phyloP scores from a whole-genome alignment of 2,329 filamentous ascomycete species.

The Talaromyces verruculosus region DNA sequence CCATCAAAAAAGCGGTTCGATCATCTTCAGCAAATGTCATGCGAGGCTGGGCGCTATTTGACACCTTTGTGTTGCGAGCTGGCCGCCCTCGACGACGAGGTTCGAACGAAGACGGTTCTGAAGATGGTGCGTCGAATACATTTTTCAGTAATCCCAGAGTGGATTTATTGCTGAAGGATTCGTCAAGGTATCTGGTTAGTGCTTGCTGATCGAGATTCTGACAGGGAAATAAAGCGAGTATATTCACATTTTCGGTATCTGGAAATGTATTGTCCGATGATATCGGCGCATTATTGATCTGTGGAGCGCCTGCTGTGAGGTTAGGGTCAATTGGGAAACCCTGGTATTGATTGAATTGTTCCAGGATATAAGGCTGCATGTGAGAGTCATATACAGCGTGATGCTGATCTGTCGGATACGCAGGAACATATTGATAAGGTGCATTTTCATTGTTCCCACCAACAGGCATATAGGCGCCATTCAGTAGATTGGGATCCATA shows the following conservation, averaged over 20 bases:
- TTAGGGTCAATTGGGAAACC: slow-evolving; percentile 22
- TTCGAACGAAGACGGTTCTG: slow-evolving; percentile 4
- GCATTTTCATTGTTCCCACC: not conserved
- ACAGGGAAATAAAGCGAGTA: slow-evolving; percentile 20
- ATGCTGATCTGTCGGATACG: slow-evolving; percentile 17
- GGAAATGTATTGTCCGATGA: not conserved
- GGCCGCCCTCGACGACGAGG: slow-evolving; percentile 12
- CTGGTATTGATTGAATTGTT: slow-evolving; percentile 19
- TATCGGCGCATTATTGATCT: not conserved
- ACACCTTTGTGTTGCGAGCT: slow-evolving; percentile 9
- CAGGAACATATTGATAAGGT: slow-evolving; percentile 10
- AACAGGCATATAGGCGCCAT: slow-evolving; percentile 11
- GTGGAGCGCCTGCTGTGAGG: slow-evolving; percentile 12
- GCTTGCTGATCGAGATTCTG: slow-evolving; percentile 8
- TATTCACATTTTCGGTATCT: slow-evolving; percentile 18
- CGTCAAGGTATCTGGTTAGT: slow-evolving; percentile 14
- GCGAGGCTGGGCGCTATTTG: slow-evolving; percentile 10
- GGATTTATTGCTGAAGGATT: slow-evolving; percentile 6
- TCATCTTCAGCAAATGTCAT: slow-evolving; percentile 23
- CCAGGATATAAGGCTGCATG: slow-evolving; percentile 12
- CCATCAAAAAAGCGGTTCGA: slow-evolving; percentile 21
- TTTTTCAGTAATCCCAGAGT: not conserved
- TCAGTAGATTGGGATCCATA: slow-evolving; percentile 17
- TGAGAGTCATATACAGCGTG: slow-evolving; percentile 15
- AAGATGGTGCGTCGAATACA: not conserved